phyloP scores from a whole-genome alignment of 768 basidiomycete genomes.

The Rhodotorula graminis region DNA sequence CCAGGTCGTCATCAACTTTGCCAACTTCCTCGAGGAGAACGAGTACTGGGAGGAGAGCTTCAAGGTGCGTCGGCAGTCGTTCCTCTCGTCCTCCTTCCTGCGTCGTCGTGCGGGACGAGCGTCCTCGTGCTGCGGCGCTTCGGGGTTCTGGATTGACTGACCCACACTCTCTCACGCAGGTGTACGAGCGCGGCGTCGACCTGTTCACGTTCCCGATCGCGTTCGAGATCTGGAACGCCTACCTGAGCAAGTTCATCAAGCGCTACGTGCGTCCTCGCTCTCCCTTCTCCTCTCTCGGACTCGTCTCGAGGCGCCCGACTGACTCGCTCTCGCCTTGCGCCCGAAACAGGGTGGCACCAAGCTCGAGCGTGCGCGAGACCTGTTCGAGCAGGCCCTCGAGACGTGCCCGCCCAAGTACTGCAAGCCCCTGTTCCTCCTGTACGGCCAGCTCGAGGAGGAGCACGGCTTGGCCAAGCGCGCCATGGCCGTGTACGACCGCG shows the following conservation, averaged over 20 bases:
- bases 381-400: constrained; percentile 95
- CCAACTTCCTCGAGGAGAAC: constrained; percentile 93
- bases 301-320: too few species aligned
- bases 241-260: constrained; percentile 91
- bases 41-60: constrained; percentile 98
- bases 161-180: constrained; percentile 50
- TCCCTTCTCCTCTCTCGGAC: background rate
- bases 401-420: constrained; percentile 92
- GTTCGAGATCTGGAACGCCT: constrained; percentile 99
- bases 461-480: constrained; percentile 89
- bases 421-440: constrained; percentile 93
- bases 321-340: too few species aligned
- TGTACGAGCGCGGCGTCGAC: constrained; percentile 95
- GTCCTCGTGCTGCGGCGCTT: background rate
- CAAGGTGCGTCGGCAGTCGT: constrained; percentile 56
- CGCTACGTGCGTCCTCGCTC: constrained; percentile 66
- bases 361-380: constrained; percentile 88
- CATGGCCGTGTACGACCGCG: constrained; percentile 92
- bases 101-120: background rate
- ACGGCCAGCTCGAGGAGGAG: constrained; percentile 92
- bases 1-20: constrained; percentile 94
- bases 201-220: constrained; percentile 96
- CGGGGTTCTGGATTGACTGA: background rate
- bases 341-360: constrained; percentile 75
- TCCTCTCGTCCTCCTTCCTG: background rate